Base-by-base conservation (phyloP, 2,329 filamentous ascomycete species). In the Sporothrix sp. region DNA sequence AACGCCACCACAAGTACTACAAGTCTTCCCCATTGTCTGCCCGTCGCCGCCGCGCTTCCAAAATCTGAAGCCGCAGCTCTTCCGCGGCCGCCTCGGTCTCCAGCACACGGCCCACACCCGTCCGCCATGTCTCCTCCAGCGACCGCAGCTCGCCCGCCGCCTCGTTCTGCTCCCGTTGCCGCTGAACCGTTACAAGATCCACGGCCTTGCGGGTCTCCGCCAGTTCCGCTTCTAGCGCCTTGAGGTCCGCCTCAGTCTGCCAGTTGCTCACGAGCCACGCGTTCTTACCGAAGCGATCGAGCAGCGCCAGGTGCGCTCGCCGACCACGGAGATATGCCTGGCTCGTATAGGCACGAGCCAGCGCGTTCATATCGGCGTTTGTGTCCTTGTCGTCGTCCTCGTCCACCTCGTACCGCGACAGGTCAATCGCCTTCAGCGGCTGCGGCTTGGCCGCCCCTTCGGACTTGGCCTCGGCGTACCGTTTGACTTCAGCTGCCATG, bases 221-320 rank as follows among this genome's bases (percentile, higher is more conserved):
- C 45, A 97, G 72, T 60, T 95, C 88, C 39, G 73, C 72, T 72
- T 97, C 91, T 23, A 94, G 62, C 11, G 66, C 66, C 46, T 75
- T 74, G 47, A 94, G 67, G 37, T 87, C 76, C 38, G 79, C 78
- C 68, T 96, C 91, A 18, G 89, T 66, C 58, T 86, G 81, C 59
- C 83, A 79, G 66, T 98, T 98, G 62, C 80, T 80, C 8, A 95
- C 76, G 50, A 98, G 73, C 91, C 93, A 97, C 9, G 87, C 84
- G 65, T 95, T 95, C 68, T 87, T 87, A 58, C 91, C 93, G 66
- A 83, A 83, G 46, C 75, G 75, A 60, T 93, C 86, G 18, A 95
- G 77, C n/a, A 95, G 74, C 1, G 73, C 70, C 16, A 95, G 78
- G 66, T 79, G 74, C 28, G 71, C 60, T 32, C 70, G 64, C 3